Base-by-base conservation (phyloP, 257 asterid species). In the Coffea eugenioides region DNA sequence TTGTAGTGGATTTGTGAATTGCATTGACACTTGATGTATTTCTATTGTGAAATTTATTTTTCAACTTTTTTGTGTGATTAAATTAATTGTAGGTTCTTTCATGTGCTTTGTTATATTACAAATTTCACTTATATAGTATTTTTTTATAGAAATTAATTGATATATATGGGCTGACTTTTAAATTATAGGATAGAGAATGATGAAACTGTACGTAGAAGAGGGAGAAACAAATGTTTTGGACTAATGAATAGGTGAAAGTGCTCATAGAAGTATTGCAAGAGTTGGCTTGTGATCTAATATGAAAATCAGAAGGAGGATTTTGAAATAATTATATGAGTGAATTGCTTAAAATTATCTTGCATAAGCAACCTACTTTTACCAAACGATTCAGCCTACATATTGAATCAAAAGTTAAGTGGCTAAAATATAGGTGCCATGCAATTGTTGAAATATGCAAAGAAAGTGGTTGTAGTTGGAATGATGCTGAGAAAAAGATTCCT, bases 251-350 rank as follows among this genome's bases (percentile, higher is more conserved):
- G 23, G 8, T 34, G 0, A 45, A 23, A 72, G 64, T 23, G 7
- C 25, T 72, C 20, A 54, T 72, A 31, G 76, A 72, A 31, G 64
- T 43, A 72, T 72, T 72, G 18, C 76, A 46, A 45, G 62, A 49
- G 11, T 49, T 72, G 23, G 23, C 76, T 9, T 72, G 8, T 11
- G 64, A 72, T 14, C 61, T 61, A 20, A 3, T 8, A 31, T 71
- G 76, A 31, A 71, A 51, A n/a, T 4, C 14, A 0, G 57, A 71
- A 18, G 13, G 8, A 4, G 76, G 61, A 13, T 46, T 71, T 21
- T 23, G 21, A 48, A 18, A 71, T 23, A 51, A 31, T 20, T 71
- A 71, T 5, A 15, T 43, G 76, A 13, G 6, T 9, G 76, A 46
- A 61, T 23, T 49, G 61, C 62, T 4, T 34, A 72, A 45, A 36